Percentiles rank a stretch among this genome's conserved stretches.
phyloP scores from a whole-genome alignment of 2,329 filamentous ascomycete genomes.

The Colletotrichum sp. region DNA sequence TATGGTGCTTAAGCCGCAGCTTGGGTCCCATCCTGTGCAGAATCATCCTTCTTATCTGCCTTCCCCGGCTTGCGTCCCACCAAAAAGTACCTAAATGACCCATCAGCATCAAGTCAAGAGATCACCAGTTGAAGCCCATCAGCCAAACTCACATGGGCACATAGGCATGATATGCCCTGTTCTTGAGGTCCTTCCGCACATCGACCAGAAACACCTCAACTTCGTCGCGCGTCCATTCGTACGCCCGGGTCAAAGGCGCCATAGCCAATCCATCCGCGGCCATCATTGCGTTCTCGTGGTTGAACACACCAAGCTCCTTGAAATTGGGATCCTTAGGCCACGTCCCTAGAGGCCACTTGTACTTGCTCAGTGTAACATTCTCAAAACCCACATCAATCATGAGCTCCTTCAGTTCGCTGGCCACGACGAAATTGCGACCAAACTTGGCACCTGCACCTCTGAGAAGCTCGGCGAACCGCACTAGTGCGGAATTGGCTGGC shows the following conservation, averaged over 20 bases:
- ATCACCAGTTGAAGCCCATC: no score
- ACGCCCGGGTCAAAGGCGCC: constrained; percentile 36
- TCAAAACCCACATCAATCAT: constrained; percentile 30
- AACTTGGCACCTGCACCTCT: background rate
- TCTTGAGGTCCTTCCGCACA: constrained; percentile 37
- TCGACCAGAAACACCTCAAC: constrained; percentile 38
- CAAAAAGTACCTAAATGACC: no score
- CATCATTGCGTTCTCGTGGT: constrained; percentile 33
- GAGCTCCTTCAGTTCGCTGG: constrained; percentile 27
- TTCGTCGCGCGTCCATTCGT: constrained; percentile 36
- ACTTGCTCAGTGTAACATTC: constrained; percentile 12
- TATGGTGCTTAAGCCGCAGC: no score
- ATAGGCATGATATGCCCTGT: constrained; percentile 38
- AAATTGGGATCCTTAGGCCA: constrained; percentile 14
- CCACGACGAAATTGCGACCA: constrained; percentile 30
- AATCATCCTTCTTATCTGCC: no score
- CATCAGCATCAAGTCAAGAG: no score
- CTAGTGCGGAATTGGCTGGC: constrained; percentile 35
- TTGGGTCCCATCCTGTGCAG: no score
- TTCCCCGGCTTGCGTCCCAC: no score
- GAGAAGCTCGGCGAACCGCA: background rate
- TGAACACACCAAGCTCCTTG: constrained; percentile 24
- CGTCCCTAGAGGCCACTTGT: constrained; percentile 19
- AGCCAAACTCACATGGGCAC: constrained; percentile 37
- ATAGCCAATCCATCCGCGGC: constrained; percentile 39